Conservation (phyloP, 1,284 basidiomycete genomes). For the Austropuccinia psidii region DNA sequence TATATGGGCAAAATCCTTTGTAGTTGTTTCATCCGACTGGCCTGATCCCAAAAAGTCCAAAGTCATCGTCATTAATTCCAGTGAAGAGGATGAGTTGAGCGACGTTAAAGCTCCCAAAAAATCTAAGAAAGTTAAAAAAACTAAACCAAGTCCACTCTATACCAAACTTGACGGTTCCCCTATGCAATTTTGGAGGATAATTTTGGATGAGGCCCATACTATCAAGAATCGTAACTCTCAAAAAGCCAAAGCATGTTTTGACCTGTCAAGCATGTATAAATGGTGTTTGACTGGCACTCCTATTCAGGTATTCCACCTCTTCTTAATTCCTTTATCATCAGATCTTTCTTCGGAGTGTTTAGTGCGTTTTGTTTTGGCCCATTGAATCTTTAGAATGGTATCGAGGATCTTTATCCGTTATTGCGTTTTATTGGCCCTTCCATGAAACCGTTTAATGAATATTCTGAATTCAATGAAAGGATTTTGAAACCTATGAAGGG, state of each 20-base stretch:
- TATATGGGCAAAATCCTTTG: not conserved
- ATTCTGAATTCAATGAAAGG: slow-evolving; percentile 52
- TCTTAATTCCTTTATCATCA: not conserved
- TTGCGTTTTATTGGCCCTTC: slow-evolving; percentile 68
- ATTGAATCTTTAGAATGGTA: slow-evolving; percentile 60
- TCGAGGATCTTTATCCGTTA: slow-evolving; percentile 80
- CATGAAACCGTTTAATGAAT: slow-evolving; percentile 72
- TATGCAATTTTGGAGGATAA: slow-evolving; percentile 25
- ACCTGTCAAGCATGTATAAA: slow-evolving; percentile 65
- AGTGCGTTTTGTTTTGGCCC: not conserved
- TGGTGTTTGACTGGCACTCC: slow-evolving; percentile 86
- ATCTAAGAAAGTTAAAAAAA: slow-evolving; percentile 6
- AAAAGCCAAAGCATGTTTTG: slow-evolving; percentile 61
- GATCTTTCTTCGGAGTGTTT: not conserved
- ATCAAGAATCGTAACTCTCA: slow-evolving; percentile 69
- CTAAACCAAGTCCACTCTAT: slow-evolving; percentile 9
- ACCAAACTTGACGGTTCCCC: slow-evolving; percentile 10
- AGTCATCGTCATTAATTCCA: slow-evolving; percentile 51
- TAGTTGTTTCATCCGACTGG: slow-evolving; percentile 31
- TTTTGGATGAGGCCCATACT: slow-evolving; percentile 79
- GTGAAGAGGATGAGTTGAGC: slow-evolving; percentile 81
- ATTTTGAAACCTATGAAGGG: slow-evolving; percentile 72
- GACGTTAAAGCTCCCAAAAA: slow-evolving; percentile 63
- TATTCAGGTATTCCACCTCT: slow-evolving; percentile 56
- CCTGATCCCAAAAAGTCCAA: not conserved